Evolutionary conservation across 2,329 filamentous ascomycete species (phyloP).

Genomic region (Colletotrichum tamarilloi): DNA sequence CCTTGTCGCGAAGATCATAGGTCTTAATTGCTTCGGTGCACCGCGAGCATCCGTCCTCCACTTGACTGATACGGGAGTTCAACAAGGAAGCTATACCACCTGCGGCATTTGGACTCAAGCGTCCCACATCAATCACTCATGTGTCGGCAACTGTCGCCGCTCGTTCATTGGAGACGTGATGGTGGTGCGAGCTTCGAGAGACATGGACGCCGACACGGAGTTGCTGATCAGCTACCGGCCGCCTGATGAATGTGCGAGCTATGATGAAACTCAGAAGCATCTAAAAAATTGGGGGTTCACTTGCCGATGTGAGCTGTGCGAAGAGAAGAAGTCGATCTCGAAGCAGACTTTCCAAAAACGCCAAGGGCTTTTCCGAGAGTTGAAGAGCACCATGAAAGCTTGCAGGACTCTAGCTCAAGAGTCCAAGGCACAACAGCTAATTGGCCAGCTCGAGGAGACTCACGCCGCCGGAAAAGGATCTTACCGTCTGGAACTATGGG

Average conservation of each 20-base stretch:
- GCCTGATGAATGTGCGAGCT: slow-evolving; percentile 36
- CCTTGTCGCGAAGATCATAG: slow-evolving; percentile 54
- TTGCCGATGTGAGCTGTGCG: slow-evolving; percentile 55
- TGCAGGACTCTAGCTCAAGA: slow-evolving; percentile 1
- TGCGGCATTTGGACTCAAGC: slow-evolving; percentile 60
- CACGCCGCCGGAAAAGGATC: slow-evolving; percentile 11
- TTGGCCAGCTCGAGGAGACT: slow-evolving; percentile 41
- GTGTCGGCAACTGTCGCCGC: slow-evolving; percentile 56
- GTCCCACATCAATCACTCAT: slow-evolving; percentile 65
- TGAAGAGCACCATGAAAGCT: not conserved
- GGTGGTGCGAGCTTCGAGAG: slow-evolving; percentile 57
- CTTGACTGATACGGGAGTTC: not conserved
- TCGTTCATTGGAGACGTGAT: slow-evolving; percentile 66
- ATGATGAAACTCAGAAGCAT: slow-evolving; percentile 45
- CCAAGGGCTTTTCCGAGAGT: not conserved
- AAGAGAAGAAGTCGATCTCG: slow-evolving; percentile 39
- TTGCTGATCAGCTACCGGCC: slow-evolving; percentile 53
- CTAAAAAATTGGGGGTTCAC: slow-evolving; percentile 52
- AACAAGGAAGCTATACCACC: slow-evolving; percentile 36
- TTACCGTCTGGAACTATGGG: slow-evolving; percentile 38
- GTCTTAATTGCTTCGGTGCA: slow-evolving; percentile 55
- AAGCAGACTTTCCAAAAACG: slow-evolving; percentile 33
- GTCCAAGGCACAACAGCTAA: slow-evolving; percentile 23
- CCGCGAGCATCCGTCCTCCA: slow-evolving; percentile 32
- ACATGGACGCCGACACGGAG: slow-evolving; percentile 57